phyloP scores from a whole-genome alignment of 225 moss, liverwort and hornwort species.

The Thuidium tamariscinum region DNA sequence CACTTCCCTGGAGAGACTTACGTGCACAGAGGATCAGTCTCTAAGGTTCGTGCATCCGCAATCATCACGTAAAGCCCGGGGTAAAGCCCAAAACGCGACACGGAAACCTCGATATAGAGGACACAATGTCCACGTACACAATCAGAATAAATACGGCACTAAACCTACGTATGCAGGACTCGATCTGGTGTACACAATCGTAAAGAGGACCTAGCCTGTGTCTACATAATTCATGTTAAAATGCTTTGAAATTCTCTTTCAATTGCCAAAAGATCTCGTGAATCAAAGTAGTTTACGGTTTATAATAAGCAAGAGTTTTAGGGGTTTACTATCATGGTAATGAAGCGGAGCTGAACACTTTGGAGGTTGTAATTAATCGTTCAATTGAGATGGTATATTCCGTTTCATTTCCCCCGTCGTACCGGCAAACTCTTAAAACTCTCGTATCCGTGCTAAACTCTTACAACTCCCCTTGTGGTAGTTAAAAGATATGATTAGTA shows the following conservation, averaged over 20 bases:
- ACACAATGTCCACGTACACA: not conserved
- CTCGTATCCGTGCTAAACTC: not conserved
- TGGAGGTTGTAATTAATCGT: not conserved
- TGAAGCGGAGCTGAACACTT: not conserved
- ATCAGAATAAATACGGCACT: not conserved
- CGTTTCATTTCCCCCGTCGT: not conserved
- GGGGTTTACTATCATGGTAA: too few relatives aligned
- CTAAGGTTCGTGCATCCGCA: not conserved
- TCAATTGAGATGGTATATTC: not conserved
- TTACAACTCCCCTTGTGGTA: not conserved
- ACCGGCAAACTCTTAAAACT: not conserved
- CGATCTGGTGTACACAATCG: not conserved
- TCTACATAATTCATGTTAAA: not conserved
- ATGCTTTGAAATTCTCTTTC: not conserved
- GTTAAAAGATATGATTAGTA: not conserved
- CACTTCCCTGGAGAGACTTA: constrained; percentile 9
- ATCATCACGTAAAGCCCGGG: not conserved
- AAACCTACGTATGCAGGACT: not conserved
- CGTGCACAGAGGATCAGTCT: not conserved
- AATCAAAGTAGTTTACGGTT: too few relatives aligned
- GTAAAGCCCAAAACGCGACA: not conserved
- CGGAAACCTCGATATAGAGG: not conserved
- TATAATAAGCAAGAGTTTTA: not conserved
- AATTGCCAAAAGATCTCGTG: too few relatives aligned
- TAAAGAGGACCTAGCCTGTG: not conserved